Percentiles rank a stretch among this genome's conserved stretches.
These are phyloP conservation scores for Pseudogymnoascus sp. DNA, from an alignment of 2,329 filamentous ascomycete species.

Conservation along the genomic window DNA sequence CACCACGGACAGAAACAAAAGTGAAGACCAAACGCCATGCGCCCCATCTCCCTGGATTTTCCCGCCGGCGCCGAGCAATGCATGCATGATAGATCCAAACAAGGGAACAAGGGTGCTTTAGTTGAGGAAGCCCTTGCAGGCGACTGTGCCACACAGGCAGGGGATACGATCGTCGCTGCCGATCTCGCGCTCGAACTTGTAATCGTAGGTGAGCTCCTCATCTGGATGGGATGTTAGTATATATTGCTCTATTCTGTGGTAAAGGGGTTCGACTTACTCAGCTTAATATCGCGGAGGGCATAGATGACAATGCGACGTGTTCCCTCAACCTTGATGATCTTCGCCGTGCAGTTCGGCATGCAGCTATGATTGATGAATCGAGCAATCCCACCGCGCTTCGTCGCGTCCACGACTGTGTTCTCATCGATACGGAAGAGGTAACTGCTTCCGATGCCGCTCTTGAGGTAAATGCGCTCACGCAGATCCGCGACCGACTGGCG, in stretches of 20 bases:
- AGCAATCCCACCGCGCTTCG: constrained; percentile 96
- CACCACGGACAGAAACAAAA: background rate
- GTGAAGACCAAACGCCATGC: constrained; percentile 1
- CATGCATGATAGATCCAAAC: constrained; percentile 11
- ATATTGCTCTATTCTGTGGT: background rate
- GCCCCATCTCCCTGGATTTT: constrained; percentile 8
- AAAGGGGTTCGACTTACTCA: constrained; percentile 61
- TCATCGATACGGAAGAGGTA: constrained; percentile 98
- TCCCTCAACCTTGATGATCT: constrained; percentile 98
- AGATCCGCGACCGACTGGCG: constrained; percentile 96
- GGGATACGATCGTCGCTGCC: constrained; percentile 92
- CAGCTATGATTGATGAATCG: constrained; percentile 99
- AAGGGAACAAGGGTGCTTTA: constrained; percentile 39
- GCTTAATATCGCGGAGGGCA: constrained; percentile 85
- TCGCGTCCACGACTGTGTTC: constrained; percentile 94
- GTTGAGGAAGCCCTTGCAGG: constrained; percentile 98
- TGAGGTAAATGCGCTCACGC: constrained; percentile 83
- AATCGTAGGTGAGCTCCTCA: constrained; percentile 98
- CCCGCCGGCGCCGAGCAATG: constrained; percentile 2
- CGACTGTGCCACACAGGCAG: constrained; percentile 90
- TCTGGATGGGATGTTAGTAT: constrained; percentile 48
- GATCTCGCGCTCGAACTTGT: constrained; percentile 98
- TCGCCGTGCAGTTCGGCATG: constrained; percentile 96
- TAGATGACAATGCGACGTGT: constrained; percentile 99
- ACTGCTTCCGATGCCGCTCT: constrained; percentile 93